Conservation (phyloP, 768 basidiomycete species). For the Collybiopsis luxurians region DNA sequence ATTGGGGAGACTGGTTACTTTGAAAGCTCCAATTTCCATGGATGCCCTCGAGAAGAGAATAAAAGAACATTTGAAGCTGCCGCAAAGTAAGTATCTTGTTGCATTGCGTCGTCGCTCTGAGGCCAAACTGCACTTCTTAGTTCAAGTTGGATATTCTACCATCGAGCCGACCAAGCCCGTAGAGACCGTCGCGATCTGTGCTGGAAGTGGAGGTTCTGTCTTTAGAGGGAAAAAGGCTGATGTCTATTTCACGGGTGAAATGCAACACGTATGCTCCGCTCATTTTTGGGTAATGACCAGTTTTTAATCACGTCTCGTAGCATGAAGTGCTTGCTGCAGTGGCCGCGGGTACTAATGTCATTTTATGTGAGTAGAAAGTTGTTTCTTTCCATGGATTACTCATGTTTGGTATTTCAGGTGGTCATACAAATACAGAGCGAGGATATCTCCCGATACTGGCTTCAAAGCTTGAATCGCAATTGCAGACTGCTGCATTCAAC, state of each 20-base stretch:
- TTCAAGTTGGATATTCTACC: slow-evolving; percentile 62
- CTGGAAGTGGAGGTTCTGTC: slow-evolving; percentile 83
- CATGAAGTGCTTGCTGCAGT: slow-evolving; percentile 86
- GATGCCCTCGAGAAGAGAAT: slow-evolving; percentile 62
- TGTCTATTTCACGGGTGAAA: slow-evolving; percentile 91
- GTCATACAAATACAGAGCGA: slow-evolving; percentile 94
- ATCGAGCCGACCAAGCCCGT: slow-evolving; percentile 32
- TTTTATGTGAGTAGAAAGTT: slow-evolving; percentile 63
- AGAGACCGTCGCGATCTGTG: slow-evolving; percentile 81
- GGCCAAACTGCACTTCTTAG: slow-evolving; percentile 29
- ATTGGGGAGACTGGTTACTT: slow-evolving; percentile 65
- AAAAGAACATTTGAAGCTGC: slow-evolving; percentile 62
- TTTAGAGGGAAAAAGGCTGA: slow-evolving; percentile 74
- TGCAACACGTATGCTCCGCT: slow-evolving; percentile 66
- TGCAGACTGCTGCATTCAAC: slow-evolving; percentile 33
- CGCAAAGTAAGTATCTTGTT: slow-evolving; percentile 47
- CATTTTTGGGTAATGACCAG: neutral
- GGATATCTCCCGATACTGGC: slow-evolving; percentile 83
- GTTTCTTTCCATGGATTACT: neutral
- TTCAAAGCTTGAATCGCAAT: slow-evolving; percentile 53
- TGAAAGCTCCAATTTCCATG: slow-evolving; percentile 57
- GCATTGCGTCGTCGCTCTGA: slow-evolving; percentile 11
- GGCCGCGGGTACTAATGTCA: slow-evolving; percentile 72
- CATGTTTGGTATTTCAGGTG: slow-evolving; percentile 44
- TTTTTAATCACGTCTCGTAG: slow-evolving; percentile 30